Base-by-base conservation (phyloP, 305 asterid species). In the Coffea humblotiana region DNA sequence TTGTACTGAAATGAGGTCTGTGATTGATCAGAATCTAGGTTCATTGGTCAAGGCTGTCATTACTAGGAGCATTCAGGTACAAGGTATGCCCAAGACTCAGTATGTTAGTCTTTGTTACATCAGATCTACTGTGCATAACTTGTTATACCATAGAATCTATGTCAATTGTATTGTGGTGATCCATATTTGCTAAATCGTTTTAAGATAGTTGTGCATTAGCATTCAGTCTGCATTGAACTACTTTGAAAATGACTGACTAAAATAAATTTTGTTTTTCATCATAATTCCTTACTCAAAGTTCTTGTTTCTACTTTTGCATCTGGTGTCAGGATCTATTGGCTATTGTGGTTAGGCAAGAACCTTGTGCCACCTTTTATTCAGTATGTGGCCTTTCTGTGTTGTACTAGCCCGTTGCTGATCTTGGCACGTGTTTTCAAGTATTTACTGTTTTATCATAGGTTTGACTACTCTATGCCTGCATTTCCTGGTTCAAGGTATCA, bases 31-130 rank as follows among this genome's bases (percentile, higher is more conserved):
- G 93, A 93, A 95, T 92, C 89, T 95, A 29, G 32, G 32, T 32
- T 97, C 98, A 19, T 79, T 95, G 88, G 99, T 95, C 37, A 95
- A 95, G 92, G 94, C 99, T 3, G 99, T 95, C 76, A 95, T 95
- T 98, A 95, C 99, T 78, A 91, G 99, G 78, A 93, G 99, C 79
- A 95, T 95, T 80, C 98, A 95, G 84, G 99, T 84, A 93, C 99
- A 84, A 91, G 99, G 98, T 95, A 49, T 43, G 80, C 5, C 60
- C 61, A 16, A 32, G 23, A 29, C 18, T 75, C 54, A 63, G 35
- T 27, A 11, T 51, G 60, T 65, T 10, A 48, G 6, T 9, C 21
- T 45, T 25, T 67, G 0, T 67, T 19, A 37, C 29, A 51, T 51
- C 19, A 8, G 19, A 14, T 56, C 18, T 6, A 56, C 8, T 15